These are phyloP conservation scores for Penicillium griseofulvum DNA, from an alignment of 2,329 filamentous ascomycete species.

Conservation along the genomic window DNA sequence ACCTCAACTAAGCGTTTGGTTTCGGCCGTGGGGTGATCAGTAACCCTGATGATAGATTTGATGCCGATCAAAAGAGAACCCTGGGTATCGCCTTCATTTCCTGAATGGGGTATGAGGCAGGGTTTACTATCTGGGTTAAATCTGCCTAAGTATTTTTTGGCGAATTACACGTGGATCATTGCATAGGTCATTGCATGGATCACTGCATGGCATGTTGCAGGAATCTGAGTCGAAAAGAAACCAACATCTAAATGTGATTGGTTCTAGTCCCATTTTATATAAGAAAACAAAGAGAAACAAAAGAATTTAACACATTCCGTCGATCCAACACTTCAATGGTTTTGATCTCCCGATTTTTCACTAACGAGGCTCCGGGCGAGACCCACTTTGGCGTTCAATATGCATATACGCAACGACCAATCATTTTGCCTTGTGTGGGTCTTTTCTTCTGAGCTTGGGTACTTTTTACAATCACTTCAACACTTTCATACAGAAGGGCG, in stretches of 20 bases:
- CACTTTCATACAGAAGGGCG: too few relatives aligned
- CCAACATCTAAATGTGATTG: conserved; percentile 1
- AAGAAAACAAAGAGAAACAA: neutral
- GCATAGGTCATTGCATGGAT: too few relatives aligned
- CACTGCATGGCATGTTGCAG: neutral
- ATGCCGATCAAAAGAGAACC: neutral
- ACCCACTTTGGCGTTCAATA: neutral
- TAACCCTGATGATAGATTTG: neutral
- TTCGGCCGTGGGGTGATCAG: conserved; percentile 3
- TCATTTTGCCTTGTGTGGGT: neutral
- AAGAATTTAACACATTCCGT: neutral
- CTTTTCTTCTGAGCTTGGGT: too few relatives aligned
- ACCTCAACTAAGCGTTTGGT: neutral
- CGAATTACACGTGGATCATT: neutral
- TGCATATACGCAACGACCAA: conserved; percentile 4
- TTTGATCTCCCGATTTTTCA: neutral
- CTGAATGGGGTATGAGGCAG: neutral
- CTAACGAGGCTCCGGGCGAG: conserved; percentile 4
- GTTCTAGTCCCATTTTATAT: neutral
- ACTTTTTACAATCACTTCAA: neutral
- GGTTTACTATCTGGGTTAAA: neutral
- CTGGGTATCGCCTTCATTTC: neutral
- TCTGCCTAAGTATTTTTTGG: conserved; percentile 2
- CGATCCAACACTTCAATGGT: neutral
- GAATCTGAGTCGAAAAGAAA: neutral